These are phyloP conservation scores for Eutypella sp. DNA, from an alignment of 2,329 filamentous ascomycete genomes.

Conservation along the genomic window DNA sequence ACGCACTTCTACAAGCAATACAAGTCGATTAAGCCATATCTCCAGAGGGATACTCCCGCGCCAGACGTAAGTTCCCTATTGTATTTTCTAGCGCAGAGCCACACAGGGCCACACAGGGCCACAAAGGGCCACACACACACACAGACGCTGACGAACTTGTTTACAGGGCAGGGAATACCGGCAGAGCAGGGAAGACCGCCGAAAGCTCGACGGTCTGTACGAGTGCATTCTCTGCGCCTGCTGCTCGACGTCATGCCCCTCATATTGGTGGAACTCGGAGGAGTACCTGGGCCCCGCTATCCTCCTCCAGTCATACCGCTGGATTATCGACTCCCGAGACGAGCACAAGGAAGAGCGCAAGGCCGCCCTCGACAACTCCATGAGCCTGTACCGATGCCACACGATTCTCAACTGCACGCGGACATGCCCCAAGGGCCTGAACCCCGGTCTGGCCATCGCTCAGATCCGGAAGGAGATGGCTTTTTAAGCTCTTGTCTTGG, in stretches of 20 bases:
- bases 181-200: conserved; percentile 86
- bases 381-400: conserved; percentile 98
- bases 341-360: conserved; percentile 84
- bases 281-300: conserved; percentile 97
- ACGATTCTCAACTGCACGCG: conserved; percentile 98
- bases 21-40: conserved; percentile 98
- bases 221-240: conserved; percentile 99
- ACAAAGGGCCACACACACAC: too few relatives aligned
- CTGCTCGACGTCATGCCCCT: conserved; percentile 99
- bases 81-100: too few relatives aligned
- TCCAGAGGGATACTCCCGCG: conserved; percentile 82
- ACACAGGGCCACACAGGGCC: too few relatives aligned
- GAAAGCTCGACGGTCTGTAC: conserved; percentile 96
- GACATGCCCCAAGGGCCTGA: conserved; percentile 97
- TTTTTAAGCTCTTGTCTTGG: conserved; percentile 35
- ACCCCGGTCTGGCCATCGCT: conserved; percentile 90
- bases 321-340: conserved; percentile 92
- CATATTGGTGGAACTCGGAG: conserved; percentile 99
- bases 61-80: conserved; percentile 62
- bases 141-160: conserved; percentile 8
- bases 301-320: conserved; percentile 95
- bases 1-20: conserved; percentile 99
- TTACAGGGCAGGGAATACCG: conserved; percentile 82
- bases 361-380: conserved; percentile 91
- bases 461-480: conserved; percentile 99